Evolutionary conservation across 768 basidiomycete genomes (phyloP), one percentile per base, ranked within the genome.

Genomic region (Boletus reticuloceps): DNA sequence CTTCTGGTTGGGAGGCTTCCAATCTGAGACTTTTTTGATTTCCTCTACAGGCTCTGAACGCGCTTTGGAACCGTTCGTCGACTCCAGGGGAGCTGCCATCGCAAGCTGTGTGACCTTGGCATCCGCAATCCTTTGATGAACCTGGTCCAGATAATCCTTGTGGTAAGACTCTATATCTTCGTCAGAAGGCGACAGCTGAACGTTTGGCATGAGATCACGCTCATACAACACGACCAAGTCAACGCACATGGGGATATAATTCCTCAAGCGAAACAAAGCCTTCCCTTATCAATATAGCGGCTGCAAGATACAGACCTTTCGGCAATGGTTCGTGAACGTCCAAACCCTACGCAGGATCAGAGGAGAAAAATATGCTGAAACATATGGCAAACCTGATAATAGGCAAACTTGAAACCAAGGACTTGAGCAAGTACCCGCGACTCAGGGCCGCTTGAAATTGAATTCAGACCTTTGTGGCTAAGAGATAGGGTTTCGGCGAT

Each of bases 321-420:
- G 92, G 89, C 0, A 83, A 78, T 6, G 72, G 56, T 60, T 94
- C 89, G 27, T 74, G 69, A 2, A 79, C 79, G 10, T 88, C 88
- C 27, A 78, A 68, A 17, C 76, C 75, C 85, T 89, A 57, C 6
- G 5, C 37, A 36, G 4, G 20, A 39, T 67, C 50, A 71, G 61
- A 62, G 36, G 37, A 47, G 39, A 51, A 43, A 53, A 19, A 42
- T 39, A 39, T 20, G 17, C 14, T 16, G 36, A 11, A 40, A 37
- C n/a, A 27, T 43, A 57, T 41, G 54, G 63, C 80, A 46, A 59
- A 94, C 95, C 75, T 95, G 88, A 71, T 96, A 95, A 68, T 88
- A 86, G 10, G 82, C 80, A 64, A 97, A 96, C 72, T 99, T 99
- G 81, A 98, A 98, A n/a, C 97, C 97, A 20, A 99, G 76, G 8